These are phyloP conservation scores for Rhododendron kiyosumense DNA, from an alignment of 148 eudicot genomes.

Conservation along the genomic window DNA sequence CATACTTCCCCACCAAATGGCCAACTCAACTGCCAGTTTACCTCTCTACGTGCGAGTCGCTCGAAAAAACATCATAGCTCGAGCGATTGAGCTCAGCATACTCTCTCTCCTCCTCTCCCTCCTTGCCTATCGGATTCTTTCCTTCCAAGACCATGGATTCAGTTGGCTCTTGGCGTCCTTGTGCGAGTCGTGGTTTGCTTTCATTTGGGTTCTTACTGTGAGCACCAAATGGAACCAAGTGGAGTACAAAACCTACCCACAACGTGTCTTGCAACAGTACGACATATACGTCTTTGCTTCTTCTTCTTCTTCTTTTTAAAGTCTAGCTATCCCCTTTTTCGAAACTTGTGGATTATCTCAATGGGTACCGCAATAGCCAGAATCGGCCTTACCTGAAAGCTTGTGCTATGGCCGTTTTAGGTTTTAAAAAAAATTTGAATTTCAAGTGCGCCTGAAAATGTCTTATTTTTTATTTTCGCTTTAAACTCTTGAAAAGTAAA, in stretches of 20 bases:
- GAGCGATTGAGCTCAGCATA: constrained; percentile 14
- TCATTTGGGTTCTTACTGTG: constrained; percentile 17
- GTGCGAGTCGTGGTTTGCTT: constrained; percentile 29
- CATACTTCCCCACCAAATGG: not conserved
- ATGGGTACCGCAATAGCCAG: no score
- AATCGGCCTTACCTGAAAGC: no score
- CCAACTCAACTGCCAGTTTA: not conserved
- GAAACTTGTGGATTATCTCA: no score
- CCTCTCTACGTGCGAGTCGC: constrained; percentile 14
- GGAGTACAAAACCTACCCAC: constrained; percentile 6
- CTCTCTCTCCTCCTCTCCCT: constrained; percentile 19
- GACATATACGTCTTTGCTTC: not conserved
- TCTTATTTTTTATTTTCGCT: no score
- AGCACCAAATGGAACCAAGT: constrained; percentile 30
- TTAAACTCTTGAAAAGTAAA: no score
- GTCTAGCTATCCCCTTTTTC: no score
- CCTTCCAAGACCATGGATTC: constrained; percentile 18
- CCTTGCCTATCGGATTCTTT: constrained; percentile 12
- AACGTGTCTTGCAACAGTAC: not conserved
- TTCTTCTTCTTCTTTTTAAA: not conserved
- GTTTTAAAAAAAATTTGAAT: no score
- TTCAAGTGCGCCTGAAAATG: no score
- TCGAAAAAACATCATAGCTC: constrained; percentile 3
- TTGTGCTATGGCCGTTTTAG: no score
- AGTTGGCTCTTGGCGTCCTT: constrained; percentile 24